Percentiles rank a stretch among this genome's conserved stretches.
These are phyloP conservation scores for Conticribra weissflogii DNA, from an alignment of 108 stramenopile genomes.

Conservation along the genomic window DNA sequence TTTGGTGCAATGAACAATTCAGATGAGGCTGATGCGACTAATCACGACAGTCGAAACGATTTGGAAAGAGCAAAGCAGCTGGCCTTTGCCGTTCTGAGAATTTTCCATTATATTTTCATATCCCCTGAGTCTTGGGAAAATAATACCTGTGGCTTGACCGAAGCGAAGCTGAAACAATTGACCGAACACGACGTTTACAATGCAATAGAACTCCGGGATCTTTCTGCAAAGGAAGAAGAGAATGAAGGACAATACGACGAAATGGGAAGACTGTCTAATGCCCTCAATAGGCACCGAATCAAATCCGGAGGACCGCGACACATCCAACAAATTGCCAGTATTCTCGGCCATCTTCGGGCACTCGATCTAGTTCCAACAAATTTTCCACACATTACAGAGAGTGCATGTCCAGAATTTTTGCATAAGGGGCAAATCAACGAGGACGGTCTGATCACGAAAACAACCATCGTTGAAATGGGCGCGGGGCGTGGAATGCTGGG, in stretches of 20 bases:
- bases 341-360: constrained; percentile 69
- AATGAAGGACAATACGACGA: constrained; percentile 1
- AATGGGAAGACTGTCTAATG: constrained; percentile 32
- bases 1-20: constrained; percentile 45
- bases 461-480: constrained; percentile 73
- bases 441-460: not conserved
- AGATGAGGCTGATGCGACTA: not conserved
- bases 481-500: constrained; percentile 87
- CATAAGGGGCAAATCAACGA: not conserved
- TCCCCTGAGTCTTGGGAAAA: not conserved
- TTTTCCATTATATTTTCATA: constrained; percentile 61
- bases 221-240: constrained; percentile 56
- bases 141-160: not conserved
- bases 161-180: constrained; percentile 22
- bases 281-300: constrained; percentile 52
- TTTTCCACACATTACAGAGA: not conserved
- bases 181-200: constrained; percentile 61
- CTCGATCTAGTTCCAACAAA: constrained; percentile 43
- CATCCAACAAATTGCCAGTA: constrained; percentile 74
- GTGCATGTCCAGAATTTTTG: too few relatives aligned
- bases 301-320: constrained; percentile 77
- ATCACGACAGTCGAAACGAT: constrained; percentile 9
- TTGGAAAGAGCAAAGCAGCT: constrained; percentile 54
- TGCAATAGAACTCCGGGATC: constrained; percentile 58
- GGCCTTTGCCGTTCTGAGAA: constrained; percentile 59